Evolutionary conservation across 768 basidiomycete species (phyloP), one percentile per base, ranked within the genome.

Genomic region (Leucosporidium yakuticum): DNA sequence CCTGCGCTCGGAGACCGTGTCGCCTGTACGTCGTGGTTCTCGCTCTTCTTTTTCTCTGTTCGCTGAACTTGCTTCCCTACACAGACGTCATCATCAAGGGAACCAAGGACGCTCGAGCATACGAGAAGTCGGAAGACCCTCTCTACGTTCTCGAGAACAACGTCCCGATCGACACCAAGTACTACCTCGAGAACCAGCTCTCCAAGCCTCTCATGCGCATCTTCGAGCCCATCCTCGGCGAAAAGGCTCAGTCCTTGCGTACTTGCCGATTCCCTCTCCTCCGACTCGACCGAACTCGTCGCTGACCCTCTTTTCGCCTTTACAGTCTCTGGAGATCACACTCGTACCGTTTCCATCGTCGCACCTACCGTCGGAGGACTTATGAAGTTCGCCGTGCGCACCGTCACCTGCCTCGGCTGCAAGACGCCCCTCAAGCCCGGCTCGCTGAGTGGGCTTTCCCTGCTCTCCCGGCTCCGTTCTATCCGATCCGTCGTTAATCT

Each of bases 361-460:
- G 98, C 96, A 1, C 96, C 96, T 0, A 94, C 91, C 0, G 85
- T 92, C 15, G 96, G 96, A 23, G 96, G 96, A 31, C 79, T 99
- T 62, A 99, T 99, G 96, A 97, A 95, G 78, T 99, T 97, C 75
- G 93, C 94, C 0, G 92, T 97, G 34, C 95, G 93, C 80, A 95
- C 90, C 0, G 85, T 89, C 4, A 99, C 91, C 3, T 99, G 96
- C 76, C 81, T 99, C 58, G 91, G 95, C 0, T 99, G 96, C 80
- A 95, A 93, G 79, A 95, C 95, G 0, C 87, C 91, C 14, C 77
- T 99, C 68, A 83, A 63, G 63, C 59, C 58, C 12, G 44, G 34
- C 23, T 56, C 67, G 14, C 71, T 63, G 55, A 72, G 71, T 72
- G 1, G 14, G 67, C 63, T 2, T 14, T 20, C 21, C 39, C 60